Base-by-base conservation (phyloP, 2,329 filamentous ascomycete species). In the Claviceps purpurea region DNA sequence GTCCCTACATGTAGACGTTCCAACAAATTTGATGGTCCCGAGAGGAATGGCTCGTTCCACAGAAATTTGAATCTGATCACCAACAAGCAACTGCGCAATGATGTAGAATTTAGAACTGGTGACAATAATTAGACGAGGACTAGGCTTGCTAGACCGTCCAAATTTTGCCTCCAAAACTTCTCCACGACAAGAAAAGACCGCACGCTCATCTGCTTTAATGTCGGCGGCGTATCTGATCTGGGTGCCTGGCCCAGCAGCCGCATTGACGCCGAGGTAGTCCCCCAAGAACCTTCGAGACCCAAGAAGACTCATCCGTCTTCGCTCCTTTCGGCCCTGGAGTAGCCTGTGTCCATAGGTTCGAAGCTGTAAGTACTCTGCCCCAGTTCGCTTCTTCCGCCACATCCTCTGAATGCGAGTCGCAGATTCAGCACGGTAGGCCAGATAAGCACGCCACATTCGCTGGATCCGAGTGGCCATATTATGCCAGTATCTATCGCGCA, bases 391-490 rank as follows among this genome's bases (percentile, higher is more conserved):
- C 70, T 93, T 90, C 61, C 91, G 81, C 90, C 90, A 98, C 73
- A 95, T 90, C 43, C 89, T 80, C 66, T 97, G 93, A 58, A 98
- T 97, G 38, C 93, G 82, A 14, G 85, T 95, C 6, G 93, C 93
- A 54, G 88, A 93, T 69, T 98, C 93, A 26, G 82, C 85, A 45
- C 93, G 82, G 68, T 97, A 97, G 5, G 91, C 84, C 42, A 97
- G 77, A 64, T 96, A 97, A 50, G 94, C 95, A 61, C 93, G 81
- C 93, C 93, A 98, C 64, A 95, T 93, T 59, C 93, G 81, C 71
- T 98, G 93, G 54, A 98, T 97, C 54, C 93, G 82, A 55, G 91
- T 95, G 3, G 93, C 93, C 93, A 98, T 97, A 70, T 97, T 98
- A 69, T 97, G 91, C 91, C 91, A 97, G 70, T 97, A 98, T 52